Conservation (phyloP, 345 rosid genomes). For the Dipteronia dyeriana region DNA sequence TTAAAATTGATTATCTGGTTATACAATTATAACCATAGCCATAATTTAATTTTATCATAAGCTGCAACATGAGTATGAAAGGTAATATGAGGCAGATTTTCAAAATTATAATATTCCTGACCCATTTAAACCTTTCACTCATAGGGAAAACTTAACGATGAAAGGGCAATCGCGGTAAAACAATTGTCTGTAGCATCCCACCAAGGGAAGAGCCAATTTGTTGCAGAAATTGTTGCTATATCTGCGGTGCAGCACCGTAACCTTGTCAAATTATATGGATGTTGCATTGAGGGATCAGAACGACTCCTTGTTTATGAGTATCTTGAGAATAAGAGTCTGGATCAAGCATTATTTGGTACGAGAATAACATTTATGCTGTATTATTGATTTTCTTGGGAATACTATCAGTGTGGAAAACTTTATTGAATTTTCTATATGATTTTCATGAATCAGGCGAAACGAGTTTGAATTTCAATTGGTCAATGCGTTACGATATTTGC, state of each 20-base stretch:
- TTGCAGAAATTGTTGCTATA: constrained; percentile 75
- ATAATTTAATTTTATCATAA: no score
- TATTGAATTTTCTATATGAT: not conserved
- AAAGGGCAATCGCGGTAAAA: constrained; percentile 71
- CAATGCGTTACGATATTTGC: constrained; percentile 45
- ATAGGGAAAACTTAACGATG: constrained; percentile 54
- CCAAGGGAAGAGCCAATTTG: constrained; percentile 73
- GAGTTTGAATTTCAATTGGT: constrained; percentile 41
- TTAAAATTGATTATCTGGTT: not conserved
- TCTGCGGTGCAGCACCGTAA: constrained; percentile 54
- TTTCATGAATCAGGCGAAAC: constrained; percentile 30
- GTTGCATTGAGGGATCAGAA: constrained; percentile 38
- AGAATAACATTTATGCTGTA: not conserved
- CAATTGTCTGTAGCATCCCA: constrained; percentile 61
- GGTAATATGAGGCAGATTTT: not conserved
- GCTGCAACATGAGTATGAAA: no score
- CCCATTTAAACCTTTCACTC: not conserved
- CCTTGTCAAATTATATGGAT: constrained; percentile 44
- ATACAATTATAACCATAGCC: not conserved
- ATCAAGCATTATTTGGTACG: constrained; percentile 66
- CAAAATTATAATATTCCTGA: not conserved
- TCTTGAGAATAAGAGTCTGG: constrained; percentile 70
- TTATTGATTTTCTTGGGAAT: not conserved
- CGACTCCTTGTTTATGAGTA: constrained; percentile 77
- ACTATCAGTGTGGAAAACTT: not conserved